phyloP scores from a whole-genome alignment of 768 basidiomycete species.

The Phaffia australis region DNA sequence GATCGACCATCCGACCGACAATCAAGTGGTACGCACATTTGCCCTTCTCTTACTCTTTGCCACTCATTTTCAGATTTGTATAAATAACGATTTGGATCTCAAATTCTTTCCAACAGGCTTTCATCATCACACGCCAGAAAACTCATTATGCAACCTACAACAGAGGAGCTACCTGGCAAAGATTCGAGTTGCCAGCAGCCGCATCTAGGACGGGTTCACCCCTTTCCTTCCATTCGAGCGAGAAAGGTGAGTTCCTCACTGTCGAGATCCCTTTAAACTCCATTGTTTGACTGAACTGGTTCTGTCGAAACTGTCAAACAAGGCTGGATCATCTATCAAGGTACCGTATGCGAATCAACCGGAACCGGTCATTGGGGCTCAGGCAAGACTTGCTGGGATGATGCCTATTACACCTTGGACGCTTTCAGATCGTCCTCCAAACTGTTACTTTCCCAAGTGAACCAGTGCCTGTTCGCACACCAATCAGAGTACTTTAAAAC shows the following conservation, averaged over 20 bases:
- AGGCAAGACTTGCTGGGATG: slow-evolving; percentile 37
- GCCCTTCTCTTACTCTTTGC: background rate
- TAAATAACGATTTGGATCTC: background rate
- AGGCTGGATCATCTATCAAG: slow-evolving; percentile 38
- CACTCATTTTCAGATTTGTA: background rate
- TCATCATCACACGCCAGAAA: slow-evolving; percentile 61
- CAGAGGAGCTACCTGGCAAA: slow-evolving; percentile 74
- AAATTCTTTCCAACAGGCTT: slow-evolving; percentile 50
- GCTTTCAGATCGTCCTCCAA: slow-evolving; percentile 57
- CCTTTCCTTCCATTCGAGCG: slow-evolving; percentile 77
- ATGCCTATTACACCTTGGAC: slow-evolving; percentile 75
- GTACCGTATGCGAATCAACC: slow-evolving; percentile 34
- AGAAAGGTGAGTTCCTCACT: slow-evolving; percentile 44
- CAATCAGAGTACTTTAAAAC: slow-evolving; percentile 66
- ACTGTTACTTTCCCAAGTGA: slow-evolving; percentile 57
- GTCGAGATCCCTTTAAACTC: slow-evolving; percentile 2
- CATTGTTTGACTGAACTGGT: background rate
- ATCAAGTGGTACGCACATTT: slow-evolving; percentile 49
- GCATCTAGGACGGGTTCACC: slow-evolving; percentile 44
- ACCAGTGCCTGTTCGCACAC: slow-evolving; percentile 80
- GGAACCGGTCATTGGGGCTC: slow-evolving; percentile 35
- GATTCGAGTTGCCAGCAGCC: slow-evolving; percentile 54
- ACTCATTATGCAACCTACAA: slow-evolving; percentile 82
- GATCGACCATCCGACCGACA: slow-evolving; percentile 77
- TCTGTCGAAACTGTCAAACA: background rate